These are phyloP conservation scores for Salix viminalis DNA, from an alignment of 345 rosid genomes.

Conservation along the genomic window DNA sequence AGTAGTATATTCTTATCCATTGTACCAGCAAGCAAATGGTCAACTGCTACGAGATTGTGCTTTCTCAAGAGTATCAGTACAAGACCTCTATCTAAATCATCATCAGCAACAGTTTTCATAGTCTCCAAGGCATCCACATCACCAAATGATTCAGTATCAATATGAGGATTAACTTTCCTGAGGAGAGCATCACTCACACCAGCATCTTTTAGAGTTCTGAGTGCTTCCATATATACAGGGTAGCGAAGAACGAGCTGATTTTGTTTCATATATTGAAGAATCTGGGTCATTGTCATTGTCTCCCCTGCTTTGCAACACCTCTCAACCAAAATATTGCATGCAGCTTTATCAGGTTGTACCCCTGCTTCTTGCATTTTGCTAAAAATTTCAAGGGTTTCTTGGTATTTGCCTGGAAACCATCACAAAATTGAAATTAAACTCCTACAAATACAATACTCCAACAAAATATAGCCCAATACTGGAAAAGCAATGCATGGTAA, in stretches of 20 bases:
- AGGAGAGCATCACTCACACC: constrained; percentile 54
- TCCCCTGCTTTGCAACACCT: constrained; percentile 61
- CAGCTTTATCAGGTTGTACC: constrained; percentile 82
- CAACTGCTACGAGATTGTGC: constrained; percentile 58
- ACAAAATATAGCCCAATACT: constrained; percentile 6
- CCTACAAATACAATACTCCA: constrained; percentile 12
- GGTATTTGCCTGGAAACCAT: constrained; percentile 52
- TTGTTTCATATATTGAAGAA: constrained; percentile 65
- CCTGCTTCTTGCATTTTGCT: constrained; percentile 74
- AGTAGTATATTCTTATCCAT: constrained; percentile 34
- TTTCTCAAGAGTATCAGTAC: constrained; percentile 52
- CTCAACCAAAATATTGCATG: constrained; percentile 72
- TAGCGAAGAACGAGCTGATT: constrained; percentile 52
- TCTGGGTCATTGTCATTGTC: constrained; percentile 35
- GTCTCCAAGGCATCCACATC: constrained; percentile 17
- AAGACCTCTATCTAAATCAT: constrained; percentile 44
- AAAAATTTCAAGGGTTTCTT: constrained; percentile 67
- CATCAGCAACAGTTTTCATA: constrained; percentile 14
- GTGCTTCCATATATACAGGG: constrained; percentile 60
- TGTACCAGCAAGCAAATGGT: constrained; percentile 42
- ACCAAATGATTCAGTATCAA: constrained; percentile 28
- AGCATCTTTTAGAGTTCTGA: constrained; percentile 39
- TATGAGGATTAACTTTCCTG: constrained; percentile 66
- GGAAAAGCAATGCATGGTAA: not conserved
- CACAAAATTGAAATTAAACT: not conserved